phyloP scores from a whole-genome alignment of 2,329 filamentous ascomycete genomes.

The Rutstroemia sp. region DNA sequence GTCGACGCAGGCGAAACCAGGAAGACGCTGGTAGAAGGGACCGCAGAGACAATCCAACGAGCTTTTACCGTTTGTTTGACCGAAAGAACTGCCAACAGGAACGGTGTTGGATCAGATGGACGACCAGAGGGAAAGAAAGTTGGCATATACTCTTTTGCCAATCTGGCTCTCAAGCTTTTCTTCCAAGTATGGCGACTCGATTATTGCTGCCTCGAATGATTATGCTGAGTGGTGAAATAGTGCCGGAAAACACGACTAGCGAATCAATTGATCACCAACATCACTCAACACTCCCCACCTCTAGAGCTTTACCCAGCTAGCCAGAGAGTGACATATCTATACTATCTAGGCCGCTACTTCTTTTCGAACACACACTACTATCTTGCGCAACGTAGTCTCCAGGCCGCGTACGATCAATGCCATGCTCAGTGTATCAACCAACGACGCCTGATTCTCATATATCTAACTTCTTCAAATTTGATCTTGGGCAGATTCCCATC shows the following conservation, averaged over 20 bases:
- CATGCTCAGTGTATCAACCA: slow-evolving; percentile 67
- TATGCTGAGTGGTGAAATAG: slow-evolving; percentile 31
- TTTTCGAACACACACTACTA: slow-evolving; percentile 79
- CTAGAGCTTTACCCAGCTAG: slow-evolving; percentile 74
- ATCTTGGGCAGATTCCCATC: slow-evolving; percentile 80
- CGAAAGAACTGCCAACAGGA: slow-evolving; percentile 62
- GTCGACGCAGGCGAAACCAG: slow-evolving; percentile 58
- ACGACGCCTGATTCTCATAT: slow-evolving; percentile 71
- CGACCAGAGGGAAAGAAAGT: slow-evolving; percentile 76
- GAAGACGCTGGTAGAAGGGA: slow-evolving; percentile 75
- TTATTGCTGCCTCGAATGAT: neutral
- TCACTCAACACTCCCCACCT: slow-evolving; percentile 74
- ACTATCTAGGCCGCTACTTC: slow-evolving; percentile 87
- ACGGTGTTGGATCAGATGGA: slow-evolving; percentile 43
- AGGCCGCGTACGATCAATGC: slow-evolving; percentile 75
- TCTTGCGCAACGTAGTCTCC: slow-evolving; percentile 65
- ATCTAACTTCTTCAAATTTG: slow-evolving; percentile 75
- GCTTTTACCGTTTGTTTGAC: slow-evolving; percentile 87
- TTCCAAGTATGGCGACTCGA: slow-evolving; percentile 55
- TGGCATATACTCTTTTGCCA: slow-evolving; percentile 87
- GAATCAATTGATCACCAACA: slow-evolving; percentile 83
- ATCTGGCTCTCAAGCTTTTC: slow-evolving; percentile 79
- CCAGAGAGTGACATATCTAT: slow-evolving; percentile 86
- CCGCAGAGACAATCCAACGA: slow-evolving; percentile 82
- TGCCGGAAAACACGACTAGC: slow-evolving; percentile 78